Conservation (phyloP, 2,329 filamentous ascomycete species). For the Pseudomassariella vexata region DNA sequence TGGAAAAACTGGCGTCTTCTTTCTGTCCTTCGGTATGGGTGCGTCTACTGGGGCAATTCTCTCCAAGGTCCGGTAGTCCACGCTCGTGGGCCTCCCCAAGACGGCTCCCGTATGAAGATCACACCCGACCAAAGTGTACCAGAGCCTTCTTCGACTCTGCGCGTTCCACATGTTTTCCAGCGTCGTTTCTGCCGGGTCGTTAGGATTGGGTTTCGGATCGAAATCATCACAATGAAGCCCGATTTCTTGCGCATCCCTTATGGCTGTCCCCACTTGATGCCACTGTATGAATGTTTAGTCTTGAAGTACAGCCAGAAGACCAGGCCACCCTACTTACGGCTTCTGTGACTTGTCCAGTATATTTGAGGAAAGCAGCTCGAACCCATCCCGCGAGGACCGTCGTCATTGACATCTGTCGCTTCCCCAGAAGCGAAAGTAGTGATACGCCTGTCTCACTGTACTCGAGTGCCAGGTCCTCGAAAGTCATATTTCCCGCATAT, state of each 20-base stretch:
- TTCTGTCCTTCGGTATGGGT: slow-evolving; percentile 38
- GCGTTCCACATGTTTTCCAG: slow-evolving; percentile 54
- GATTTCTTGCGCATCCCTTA: slow-evolving; percentile 58
- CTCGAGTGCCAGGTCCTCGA: slow-evolving; percentile 54
- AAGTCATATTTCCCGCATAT: slow-evolving; percentile 52
- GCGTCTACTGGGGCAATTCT: slow-evolving; percentile 50
- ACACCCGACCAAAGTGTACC: slow-evolving; percentile 49
- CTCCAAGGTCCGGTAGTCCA: slow-evolving; percentile 41
- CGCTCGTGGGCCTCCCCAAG: slow-evolving; percentile 49
- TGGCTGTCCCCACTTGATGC: slow-evolving; percentile 50
- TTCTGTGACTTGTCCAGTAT: slow-evolving; percentile 52
- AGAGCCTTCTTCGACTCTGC: slow-evolving; percentile 49
- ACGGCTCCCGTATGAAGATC: slow-evolving; percentile 48
- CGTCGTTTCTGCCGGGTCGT: slow-evolving; percentile 38
- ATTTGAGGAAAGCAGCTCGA: slow-evolving; percentile 52
- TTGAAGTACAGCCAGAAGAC: too few relatives aligned
- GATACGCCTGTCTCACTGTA: slow-evolving; percentile 54
- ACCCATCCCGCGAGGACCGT: slow-evolving; percentile 54
- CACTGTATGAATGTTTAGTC: slow-evolving; percentile 32
- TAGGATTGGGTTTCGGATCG: slow-evolving; percentile 42
- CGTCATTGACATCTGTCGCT: slow-evolving; percentile 48
- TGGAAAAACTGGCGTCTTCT: slow-evolving; percentile 40
- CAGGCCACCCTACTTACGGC: slow-evolving; percentile 31
- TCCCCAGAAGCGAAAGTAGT: slow-evolving; percentile 49
- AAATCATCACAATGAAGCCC: slow-evolving; percentile 50